phyloP scores from a whole-genome alignment of 495 filamentous ascomycete genomes.

The Talaromyces liani region DNA sequence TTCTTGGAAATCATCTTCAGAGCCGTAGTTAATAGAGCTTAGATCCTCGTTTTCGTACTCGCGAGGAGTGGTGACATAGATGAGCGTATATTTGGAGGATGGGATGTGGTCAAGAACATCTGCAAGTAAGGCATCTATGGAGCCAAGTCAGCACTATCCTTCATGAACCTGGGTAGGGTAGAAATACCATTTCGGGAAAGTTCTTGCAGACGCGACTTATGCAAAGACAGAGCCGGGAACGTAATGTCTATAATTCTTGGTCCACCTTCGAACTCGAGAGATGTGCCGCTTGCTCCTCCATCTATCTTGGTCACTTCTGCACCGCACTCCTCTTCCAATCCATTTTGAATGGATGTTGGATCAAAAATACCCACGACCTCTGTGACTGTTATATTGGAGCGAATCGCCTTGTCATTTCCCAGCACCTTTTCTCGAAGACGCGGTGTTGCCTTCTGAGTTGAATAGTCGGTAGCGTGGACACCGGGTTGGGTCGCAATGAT shows the following conservation, averaged over 20 bases:
- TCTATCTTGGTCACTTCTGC: slow-evolving; percentile 47
- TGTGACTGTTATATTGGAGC: slow-evolving; percentile 43
- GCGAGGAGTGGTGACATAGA: slow-evolving; percentile 50
- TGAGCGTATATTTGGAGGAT: slow-evolving; percentile 49
- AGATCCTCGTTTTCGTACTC: slow-evolving; percentile 25
- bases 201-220: slow-evolving; percentile 29
- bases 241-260: slow-evolving; percentile 45
- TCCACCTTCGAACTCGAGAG: slow-evolving; percentile 34
- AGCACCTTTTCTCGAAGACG: slow-evolving; percentile 51
- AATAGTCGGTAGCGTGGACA: slow-evolving; percentile 59
- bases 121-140: slow-evolving; percentile 52
- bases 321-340: slow-evolving; percentile 46
- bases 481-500: slow-evolving; percentile 75
- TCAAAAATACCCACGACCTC: slow-evolving; percentile 59
- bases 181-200: slow-evolving; percentile 43
- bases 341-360: slow-evolving; percentile 43
- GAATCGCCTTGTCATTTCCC: slow-evolving; percentile 39
- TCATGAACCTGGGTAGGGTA: not conserved
- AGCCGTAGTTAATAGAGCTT: slow-evolving; percentile 38
- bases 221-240: slow-evolving; percentile 40
- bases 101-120: slow-evolving; percentile 50
- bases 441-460: slow-evolving; percentile 45
- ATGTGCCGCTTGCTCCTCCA: slow-evolving; percentile 47
- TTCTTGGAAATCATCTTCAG: slow-evolving; percentile 40
- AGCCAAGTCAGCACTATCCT: slow-evolving; percentile 12